Percentiles rank a stretch among this genome's conserved stretches.
phyloP scores from a whole-genome alignment of 2,329 filamentous ascomycete genomes.

The Microsporum audouinii region DNA sequence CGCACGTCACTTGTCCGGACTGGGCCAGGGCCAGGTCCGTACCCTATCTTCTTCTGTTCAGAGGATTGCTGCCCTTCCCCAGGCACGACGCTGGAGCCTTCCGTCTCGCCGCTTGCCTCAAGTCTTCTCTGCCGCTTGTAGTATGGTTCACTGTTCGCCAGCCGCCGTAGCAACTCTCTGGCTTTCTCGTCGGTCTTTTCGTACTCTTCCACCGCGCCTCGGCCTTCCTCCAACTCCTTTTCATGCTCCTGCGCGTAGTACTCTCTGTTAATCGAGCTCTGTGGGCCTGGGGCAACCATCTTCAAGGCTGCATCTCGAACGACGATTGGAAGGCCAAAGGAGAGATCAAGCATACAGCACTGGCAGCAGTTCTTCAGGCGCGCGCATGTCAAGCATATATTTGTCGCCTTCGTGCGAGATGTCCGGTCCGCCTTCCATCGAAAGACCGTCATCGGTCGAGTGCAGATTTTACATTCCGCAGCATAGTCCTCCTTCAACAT shows the following conservation, averaged over 20 bases:
- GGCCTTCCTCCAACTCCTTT: conserved; percentile 83
- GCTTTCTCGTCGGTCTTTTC: conserved; percentile 97
- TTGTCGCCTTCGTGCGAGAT: conserved; percentile 81
- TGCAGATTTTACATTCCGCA: conserved; percentile 78
- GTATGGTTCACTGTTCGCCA: conserved; percentile 90
- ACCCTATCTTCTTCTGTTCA: conserved; percentile 31
- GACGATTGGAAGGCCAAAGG: conserved; percentile 87
- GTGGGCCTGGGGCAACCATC: conserved; percentile 89
- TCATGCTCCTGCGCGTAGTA: conserved; percentile 98
- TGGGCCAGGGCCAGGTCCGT: conserved; percentile 56
- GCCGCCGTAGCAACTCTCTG: conserved; percentile 66
- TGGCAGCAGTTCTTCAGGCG: conserved; percentile 98
- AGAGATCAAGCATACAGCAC: conserved; percentile 95
- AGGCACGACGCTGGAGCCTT: conserved; percentile 26
- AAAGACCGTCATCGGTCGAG: conserved; percentile 90
- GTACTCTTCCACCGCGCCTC: conserved; percentile 75
- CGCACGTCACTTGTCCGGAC: conserved; percentile 60
- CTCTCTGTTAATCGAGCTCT: conserved; percentile 87
- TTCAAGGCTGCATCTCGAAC: conserved; percentile 93
- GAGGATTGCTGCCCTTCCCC: conserved; percentile 29
- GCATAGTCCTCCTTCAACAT: conserved; percentile 98
- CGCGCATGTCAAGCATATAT: conserved; percentile 92
- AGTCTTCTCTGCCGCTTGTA: conserved; percentile 76
- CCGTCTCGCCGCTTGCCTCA: conserved; percentile 42
- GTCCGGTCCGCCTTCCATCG: conserved; percentile 89